Base-by-base conservation (phyloP, 2,329 filamentous ascomycete species). In the Colletotrichum magnum region DNA sequence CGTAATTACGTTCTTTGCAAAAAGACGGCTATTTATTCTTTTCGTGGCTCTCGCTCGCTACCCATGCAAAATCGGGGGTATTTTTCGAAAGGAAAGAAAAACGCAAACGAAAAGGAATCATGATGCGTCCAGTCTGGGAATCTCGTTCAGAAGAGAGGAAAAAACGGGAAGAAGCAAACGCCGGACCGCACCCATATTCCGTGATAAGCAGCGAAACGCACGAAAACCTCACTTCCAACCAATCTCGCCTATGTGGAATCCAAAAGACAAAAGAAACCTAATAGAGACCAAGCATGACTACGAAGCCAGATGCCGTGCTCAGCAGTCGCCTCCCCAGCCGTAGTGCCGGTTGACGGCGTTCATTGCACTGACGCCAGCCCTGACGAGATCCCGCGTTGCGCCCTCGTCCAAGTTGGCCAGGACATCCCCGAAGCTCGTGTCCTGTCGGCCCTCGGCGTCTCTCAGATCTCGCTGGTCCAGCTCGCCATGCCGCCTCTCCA, bases 381-480 rank as follows among this genome's bases (percentile, higher is more conserved):
- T 80, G 26, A 89, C 77, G 10, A 86, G 76, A 1, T 80, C 80
- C 10, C 85, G 83, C 6, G 85, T 81, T 4, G 75, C 73, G 2
- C 77, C 72, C 58, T 80, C 82, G 1, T 80, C 82, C 0, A 81
- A 80, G 28, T 79, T 73, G 36, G 61, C 74, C 5, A 73, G 72
- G 15, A 68, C 70, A 9, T 75, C 73, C 13, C 61, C 73, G 48
- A 83, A 81, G 2, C 52, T 69, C 28, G 76, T 72, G 2, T 78
- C 78, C n/a, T 78, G 77, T 4, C 79, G 76, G 67, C 82, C 75
- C 66, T 84, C 79, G 58, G 83, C 79, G 5, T 77, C 77, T 24
- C 82, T 74, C 43, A 90, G 82, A 73, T 92, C 90, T 13, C 83
- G 82, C 71, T 89, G 87, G 45, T 87, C 86, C 16, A 92, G 81